Evolutionary conservation across 75 land plant genomes (phyloP).

Genomic region (Picea glauca): DNA sequence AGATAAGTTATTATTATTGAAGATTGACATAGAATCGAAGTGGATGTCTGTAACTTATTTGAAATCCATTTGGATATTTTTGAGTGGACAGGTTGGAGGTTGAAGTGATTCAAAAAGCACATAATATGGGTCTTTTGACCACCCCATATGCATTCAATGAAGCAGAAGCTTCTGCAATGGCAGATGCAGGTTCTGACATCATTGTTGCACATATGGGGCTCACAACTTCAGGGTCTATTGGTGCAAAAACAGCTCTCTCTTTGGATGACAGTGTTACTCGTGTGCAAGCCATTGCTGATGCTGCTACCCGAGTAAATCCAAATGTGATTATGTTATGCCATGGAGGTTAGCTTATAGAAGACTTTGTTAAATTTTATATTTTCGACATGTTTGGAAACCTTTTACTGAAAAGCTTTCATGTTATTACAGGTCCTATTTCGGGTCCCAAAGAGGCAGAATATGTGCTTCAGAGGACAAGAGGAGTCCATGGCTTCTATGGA

Average conservation of each 20-base stretch:
- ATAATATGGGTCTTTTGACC: slow-evolving; percentile 85
- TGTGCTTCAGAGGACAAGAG: slow-evolving; percentile 76
- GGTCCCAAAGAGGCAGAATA: slow-evolving; percentile 91
- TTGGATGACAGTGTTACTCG: slow-evolving; percentile 78
- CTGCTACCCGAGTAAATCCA: slow-evolving; percentile 74
- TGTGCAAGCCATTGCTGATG: slow-evolving; percentile 96
- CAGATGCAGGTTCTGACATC: slow-evolving; percentile 94
- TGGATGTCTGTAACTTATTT: background rate
- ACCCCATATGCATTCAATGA: slow-evolving; percentile 95
- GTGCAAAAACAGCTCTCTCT: slow-evolving; percentile 83
- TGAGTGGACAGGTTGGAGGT: slow-evolving; percentile 73
- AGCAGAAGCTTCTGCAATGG: slow-evolving; percentile 88
- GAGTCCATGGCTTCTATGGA: slow-evolving; percentile 99
- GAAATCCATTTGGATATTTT: background rate
- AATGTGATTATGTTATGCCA: slow-evolving; percentile 86
- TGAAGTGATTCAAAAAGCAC: slow-evolving; percentile 90
- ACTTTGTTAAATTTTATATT: background rate
- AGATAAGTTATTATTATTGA: background rate
- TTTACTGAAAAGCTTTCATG: background rate
- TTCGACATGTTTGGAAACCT: background rate
- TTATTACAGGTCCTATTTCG: slow-evolving; percentile 84
- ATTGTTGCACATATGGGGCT: slow-evolving; percentile 99
- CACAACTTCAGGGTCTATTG: slow-evolving; percentile 95
- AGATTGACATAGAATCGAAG: background rate
- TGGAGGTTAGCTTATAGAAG: slow-evolving; percentile 64